Evolutionary conservation across 1,284 basidiomycete genomes (phyloP).

Genomic region (Trametes sp.): DNA sequence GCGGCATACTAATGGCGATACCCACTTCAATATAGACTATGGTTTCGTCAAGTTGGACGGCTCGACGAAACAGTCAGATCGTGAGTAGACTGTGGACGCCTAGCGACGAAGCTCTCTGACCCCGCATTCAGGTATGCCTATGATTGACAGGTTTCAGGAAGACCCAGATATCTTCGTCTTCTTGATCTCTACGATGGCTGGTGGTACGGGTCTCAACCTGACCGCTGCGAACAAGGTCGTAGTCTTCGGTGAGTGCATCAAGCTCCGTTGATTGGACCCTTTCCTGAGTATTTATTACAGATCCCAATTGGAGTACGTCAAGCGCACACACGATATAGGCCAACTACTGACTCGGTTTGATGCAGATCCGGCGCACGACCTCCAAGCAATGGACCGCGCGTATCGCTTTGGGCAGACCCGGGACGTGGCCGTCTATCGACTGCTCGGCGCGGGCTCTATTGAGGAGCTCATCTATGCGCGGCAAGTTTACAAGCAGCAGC

Average conservation of each 20-base stretch:
- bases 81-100: slow-evolving; percentile 49
- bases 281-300: slow-evolving; percentile 45
- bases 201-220: slow-evolving; percentile 79
- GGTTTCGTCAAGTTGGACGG: slow-evolving; percentile 80
- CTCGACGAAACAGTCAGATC: slow-evolving; percentile 65
- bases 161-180: slow-evolving; percentile 80
- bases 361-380: slow-evolving; percentile 83
- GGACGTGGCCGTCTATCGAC: slow-evolving; percentile 85
- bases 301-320: slow-evolving; percentile 87
- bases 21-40: slow-evolving; percentile 51
- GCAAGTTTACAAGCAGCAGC: slow-evolving; percentile 90
- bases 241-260: slow-evolving; percentile 70
- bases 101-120: neutral
- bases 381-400: slow-evolving; percentile 90
- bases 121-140: slow-evolving; percentile 70
- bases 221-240: slow-evolving; percentile 86
- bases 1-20: neutral
- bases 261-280: neutral
- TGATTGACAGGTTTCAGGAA: slow-evolving; percentile 85
- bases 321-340: too few species aligned
- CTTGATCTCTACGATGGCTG: slow-evolving; percentile 81
- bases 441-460: slow-evolving; percentile 87
- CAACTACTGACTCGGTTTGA: neutral
- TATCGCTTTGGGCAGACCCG: slow-evolving; percentile 90
- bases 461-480: slow-evolving; percentile 88